Conservation (phyloP, 306 rosid species). For the Cotoneaster glaucophyllus region DNA sequence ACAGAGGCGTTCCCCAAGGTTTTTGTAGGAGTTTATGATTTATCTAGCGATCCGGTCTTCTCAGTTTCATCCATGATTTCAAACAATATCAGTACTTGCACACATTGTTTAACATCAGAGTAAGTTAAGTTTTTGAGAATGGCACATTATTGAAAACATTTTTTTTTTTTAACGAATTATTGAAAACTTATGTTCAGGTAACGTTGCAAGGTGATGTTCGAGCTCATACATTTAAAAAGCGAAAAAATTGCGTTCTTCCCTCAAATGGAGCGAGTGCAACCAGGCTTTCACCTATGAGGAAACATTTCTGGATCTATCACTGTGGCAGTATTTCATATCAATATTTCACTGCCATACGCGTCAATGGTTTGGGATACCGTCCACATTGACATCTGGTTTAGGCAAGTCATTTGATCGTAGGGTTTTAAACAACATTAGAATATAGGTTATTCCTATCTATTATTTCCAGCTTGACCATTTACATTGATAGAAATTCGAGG, state of each 20-base stretch:
- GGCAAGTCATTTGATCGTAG: no score
- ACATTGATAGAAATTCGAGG: neutral
- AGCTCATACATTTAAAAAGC: no score
- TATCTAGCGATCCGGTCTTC: neutral
- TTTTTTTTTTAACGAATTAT: no score
- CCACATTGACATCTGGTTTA: no score
- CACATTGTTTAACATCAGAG: neutral
- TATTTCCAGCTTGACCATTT: neutral
- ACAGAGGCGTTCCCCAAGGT: neutral
- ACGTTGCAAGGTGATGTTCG: neutral
- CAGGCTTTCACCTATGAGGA: neutral
- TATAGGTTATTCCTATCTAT: neutral
- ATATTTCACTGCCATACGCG: no score
- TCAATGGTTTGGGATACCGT: no score
- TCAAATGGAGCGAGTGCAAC: neutral
- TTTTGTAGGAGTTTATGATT: neutral
- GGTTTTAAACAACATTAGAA: neutral
- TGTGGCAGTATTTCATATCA: no score
- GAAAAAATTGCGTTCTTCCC: neutral
- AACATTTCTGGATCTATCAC: neutral
- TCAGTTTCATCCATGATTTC: neutral
- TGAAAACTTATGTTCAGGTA: neutral
- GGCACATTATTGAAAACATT: neutral
- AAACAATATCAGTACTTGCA: neutral
- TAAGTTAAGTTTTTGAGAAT: neutral